phyloP scores from a whole-genome alignment of 1,284 basidiomycete genomes.

The Microbotryum lychnidis-dioicae region DNA sequence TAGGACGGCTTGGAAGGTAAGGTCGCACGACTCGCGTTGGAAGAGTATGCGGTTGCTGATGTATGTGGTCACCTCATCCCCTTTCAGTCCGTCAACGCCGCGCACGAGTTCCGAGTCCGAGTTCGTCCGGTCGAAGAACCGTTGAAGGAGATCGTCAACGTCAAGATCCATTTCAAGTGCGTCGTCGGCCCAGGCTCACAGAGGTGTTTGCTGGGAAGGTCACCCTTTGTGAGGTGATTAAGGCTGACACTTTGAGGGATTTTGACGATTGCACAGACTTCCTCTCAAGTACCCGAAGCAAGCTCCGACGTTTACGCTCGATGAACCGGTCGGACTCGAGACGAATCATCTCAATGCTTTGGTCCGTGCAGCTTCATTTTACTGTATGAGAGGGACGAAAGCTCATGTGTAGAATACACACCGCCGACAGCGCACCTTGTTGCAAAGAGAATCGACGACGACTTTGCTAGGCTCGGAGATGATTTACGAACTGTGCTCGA shows the following conservation, averaged over 20 bases:
- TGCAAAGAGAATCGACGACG: constrained; percentile 14
- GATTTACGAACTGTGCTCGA: constrained; percentile 32
- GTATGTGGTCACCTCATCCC: background rate
- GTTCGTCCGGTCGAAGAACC: constrained; percentile 31
- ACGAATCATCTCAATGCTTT: constrained; percentile 21
- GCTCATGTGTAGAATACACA: background rate
- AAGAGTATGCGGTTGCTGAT: background rate
- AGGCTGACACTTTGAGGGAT: background rate
- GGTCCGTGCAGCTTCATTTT: constrained; percentile 2
- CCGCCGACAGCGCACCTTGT: constrained; percentile 5
- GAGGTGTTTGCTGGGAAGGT: background rate
- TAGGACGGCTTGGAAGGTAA: constrained; percentile 33
- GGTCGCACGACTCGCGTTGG: background rate
- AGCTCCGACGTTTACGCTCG: constrained; percentile 26
- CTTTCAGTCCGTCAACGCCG: constrained; percentile 31
- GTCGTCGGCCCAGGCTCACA: background rate
- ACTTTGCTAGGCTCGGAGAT: constrained; percentile 29
- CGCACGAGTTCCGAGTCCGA: constrained; percentile 31
- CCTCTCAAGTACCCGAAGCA: constrained; percentile 32
- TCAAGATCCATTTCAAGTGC: constrained; percentile 34
- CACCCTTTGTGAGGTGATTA: too few relatives aligned
- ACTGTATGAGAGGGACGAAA: background rate
- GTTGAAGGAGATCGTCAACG: constrained; percentile 28
- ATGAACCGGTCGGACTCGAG: constrained; percentile 23
- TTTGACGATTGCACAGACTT: constrained; percentile 12